A percentile compares a stretch with the other conserved stretches of the same genome.
These are phyloP conservation scores for Sanguinoderma infundibulare DNA, from an alignment of 1,284 basidiomycete species.

Conservation along the genomic window DNA sequence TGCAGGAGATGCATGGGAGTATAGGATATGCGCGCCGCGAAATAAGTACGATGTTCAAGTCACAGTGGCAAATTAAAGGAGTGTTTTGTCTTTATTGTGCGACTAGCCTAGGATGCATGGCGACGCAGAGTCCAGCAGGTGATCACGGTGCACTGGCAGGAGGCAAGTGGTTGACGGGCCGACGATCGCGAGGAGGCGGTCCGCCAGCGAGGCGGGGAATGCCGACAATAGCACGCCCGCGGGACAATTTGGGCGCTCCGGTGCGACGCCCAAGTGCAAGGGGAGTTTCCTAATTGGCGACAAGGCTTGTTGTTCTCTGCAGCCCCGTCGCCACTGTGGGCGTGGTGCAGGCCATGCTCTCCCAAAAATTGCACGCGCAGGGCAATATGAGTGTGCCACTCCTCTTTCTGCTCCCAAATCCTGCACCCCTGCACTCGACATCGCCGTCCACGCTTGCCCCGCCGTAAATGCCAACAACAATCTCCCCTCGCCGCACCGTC, in stretches of 20 bases:
- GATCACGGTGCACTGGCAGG: too few species aligned
- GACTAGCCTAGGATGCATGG: too few species aligned
- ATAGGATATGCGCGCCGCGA: background rate
- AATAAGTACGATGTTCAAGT: too few species aligned
- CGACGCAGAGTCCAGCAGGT: too few species aligned
- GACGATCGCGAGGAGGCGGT: background rate
- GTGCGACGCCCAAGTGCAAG: background rate
- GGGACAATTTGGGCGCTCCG: background rate
- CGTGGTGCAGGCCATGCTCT: conserved; percentile 8
- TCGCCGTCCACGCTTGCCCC: background rate
- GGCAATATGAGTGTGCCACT: background rate
- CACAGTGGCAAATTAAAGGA: too few species aligned
- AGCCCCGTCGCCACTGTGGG: background rate
- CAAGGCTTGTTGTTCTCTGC: conserved; percentile 13
- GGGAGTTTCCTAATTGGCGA: conserved; percentile 1
- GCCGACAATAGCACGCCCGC: background rate
- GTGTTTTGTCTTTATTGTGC: too few species aligned
- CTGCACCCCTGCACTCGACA: background rate
- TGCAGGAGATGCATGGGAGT: too few species aligned
- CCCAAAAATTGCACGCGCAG: background rate
- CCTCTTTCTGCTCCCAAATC: background rate
- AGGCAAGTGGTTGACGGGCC: too few species aligned
- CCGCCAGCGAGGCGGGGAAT: background rate
- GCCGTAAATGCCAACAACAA: background rate
- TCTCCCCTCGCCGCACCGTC: background rate